Evolutionary conservation across 768 basidiomycete species (phyloP).

Genomic region (Suillus luteus): DNA sequence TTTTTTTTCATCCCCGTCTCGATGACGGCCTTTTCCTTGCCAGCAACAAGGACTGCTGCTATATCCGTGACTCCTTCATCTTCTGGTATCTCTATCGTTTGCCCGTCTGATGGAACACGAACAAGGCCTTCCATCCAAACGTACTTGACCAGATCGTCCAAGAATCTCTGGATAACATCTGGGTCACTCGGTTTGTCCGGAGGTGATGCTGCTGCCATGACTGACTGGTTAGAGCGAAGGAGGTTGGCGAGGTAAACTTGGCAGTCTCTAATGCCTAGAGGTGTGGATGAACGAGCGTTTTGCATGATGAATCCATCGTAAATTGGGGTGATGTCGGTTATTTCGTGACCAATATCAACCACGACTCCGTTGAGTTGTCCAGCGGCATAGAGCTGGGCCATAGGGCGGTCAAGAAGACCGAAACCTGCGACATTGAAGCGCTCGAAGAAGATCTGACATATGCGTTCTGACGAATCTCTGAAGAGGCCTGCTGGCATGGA

Average conservation of each 20-base stretch:
- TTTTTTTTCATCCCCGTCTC: conserved; percentile 83
- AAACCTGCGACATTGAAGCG: conserved; percentile 89
- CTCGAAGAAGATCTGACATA: conserved; percentile 88
- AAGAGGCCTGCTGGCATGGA: conserved; percentile 68
- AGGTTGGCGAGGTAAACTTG: conserved; percentile 75
- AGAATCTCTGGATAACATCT: conserved; percentile 47
- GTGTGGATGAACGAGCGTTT: conserved; percentile 53
- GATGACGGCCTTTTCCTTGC: conserved; percentile 88
- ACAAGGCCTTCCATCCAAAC: conserved; percentile 66
- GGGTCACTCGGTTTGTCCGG: conserved; percentile 48
- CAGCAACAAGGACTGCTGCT: conserved; percentile 86
- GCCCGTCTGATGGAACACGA: conserved; percentile 75
- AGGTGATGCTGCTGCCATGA: conserved; percentile 60
- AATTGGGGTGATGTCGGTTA: conserved; percentile 77
- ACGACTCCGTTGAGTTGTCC: conserved; percentile 73
- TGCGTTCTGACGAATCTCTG: conserved; percentile 65
- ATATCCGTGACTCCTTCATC: conserved; percentile 90
- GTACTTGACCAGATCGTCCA: conserved; percentile 66
- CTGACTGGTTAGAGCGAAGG: conserved; percentile 65
- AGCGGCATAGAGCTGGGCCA: conserved; percentile 81
- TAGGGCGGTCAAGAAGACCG: conserved; percentile 77
- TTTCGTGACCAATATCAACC: conserved; percentile 77
- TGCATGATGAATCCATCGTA: conserved; percentile 70
- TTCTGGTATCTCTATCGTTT: conserved; percentile 59
- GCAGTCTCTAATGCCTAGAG: conserved; percentile 71